These are phyloP conservation scores for Barnettozyma californica DNA, from an alignment of 805 yeast genomes.

Conservation along the genomic window DNA sequence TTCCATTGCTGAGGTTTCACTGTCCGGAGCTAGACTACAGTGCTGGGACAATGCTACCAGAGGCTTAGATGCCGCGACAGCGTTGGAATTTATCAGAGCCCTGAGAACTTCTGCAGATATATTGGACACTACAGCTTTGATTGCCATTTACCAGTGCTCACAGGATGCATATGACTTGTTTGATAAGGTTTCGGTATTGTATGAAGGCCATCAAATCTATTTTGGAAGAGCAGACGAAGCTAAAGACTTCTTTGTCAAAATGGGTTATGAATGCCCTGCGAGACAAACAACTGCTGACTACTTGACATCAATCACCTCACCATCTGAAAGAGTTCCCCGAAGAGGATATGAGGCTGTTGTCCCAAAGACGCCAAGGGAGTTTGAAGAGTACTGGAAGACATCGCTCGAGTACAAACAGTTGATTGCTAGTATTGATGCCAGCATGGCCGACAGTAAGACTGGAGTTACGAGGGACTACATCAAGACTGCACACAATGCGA, in stretches of 20 bases:
- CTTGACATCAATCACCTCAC: conserved; percentile 64
- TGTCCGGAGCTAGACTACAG: conserved; percentile 40
- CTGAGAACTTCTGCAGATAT: conserved; percentile 43
- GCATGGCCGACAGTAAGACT: conserved; percentile 8
- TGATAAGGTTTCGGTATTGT: conserved; percentile 58
- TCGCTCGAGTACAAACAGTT: conserved; percentile 42
- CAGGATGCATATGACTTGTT: conserved; percentile 60
- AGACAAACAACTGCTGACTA: conserved; percentile 71
- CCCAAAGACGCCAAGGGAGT: conserved; percentile 60
- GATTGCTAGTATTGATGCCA: conserved; percentile 34
- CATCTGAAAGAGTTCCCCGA: conserved; percentile 47
- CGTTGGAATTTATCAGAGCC: conserved; percentile 47
- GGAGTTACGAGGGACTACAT: conserved; percentile 19
- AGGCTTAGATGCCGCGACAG: conserved; percentile 57
- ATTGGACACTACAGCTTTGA: conserved; percentile 46
- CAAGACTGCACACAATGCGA: conserved; percentile 40
- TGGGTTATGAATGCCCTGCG: conserved; percentile 62
- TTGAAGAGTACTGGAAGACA: conserved; percentile 51
- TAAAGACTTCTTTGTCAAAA: conserved; percentile 49
- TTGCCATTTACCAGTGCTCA: conserved; percentile 68
- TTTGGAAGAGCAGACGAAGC: conserved; percentile 55
- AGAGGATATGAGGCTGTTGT: conserved; percentile 46
- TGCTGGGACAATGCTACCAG: conserved; percentile 56
- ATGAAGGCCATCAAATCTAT: conserved; percentile 57
- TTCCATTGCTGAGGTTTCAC: conserved; percentile 54